phyloP scores from a whole-genome alignment of 495 filamentous ascomycete genomes.

The Lophiostoma macrostomum region DNA sequence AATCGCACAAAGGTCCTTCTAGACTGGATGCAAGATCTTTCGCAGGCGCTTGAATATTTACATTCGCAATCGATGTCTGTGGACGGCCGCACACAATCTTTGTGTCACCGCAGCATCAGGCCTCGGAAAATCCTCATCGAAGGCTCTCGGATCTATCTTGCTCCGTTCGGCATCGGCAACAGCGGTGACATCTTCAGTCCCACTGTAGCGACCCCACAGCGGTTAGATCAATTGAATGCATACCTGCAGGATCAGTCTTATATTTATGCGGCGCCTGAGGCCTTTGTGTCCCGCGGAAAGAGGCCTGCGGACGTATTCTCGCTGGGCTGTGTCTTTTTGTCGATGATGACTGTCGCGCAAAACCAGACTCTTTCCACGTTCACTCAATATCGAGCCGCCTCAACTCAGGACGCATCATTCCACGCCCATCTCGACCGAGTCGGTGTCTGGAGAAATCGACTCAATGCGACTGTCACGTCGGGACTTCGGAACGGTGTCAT shows the following conservation, averaged over 20 bases:
- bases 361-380: slow-evolving; percentile 18
- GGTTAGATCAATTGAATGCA: slow-evolving; percentile 19
- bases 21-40: slow-evolving; percentile 36
- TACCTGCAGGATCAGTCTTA: slow-evolving; percentile 30
- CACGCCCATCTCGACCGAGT: slow-evolving; percentile 35
- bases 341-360: slow-evolving; percentile 32
- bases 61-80: slow-evolving; percentile 31
- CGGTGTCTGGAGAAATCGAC: slow-evolving; percentile 26
- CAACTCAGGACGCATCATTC: slow-evolving; percentile 33
- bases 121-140: slow-evolving; percentile 37
- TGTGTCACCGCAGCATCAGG: slow-evolving; percentile 29
- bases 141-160: slow-evolving; percentile 27
- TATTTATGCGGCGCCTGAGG: slow-evolving; percentile 36
- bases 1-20: slow-evolving; percentile 30
- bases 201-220: slow-evolving; percentile 3
- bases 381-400: slow-evolving; percentile 21
- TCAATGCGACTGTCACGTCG: slow-evolving; percentile 15
- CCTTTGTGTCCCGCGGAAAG: slow-evolving; percentile 26
- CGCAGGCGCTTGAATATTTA: slow-evolving; percentile 32
- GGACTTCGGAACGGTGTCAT: slow-evolving; percentile 18
- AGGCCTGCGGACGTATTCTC: slow-evolving; percentile 30
- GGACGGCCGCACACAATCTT: too few species aligned
- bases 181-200: slow-evolving; percentile 14
- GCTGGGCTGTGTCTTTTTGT: slow-evolving; percentile 32
- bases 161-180: slow-evolving; percentile 29